Percentiles rank a stretch among this genome's conserved stretches.
Evolutionary conservation across 495 filamentous ascomycete species (phyloP).

Genomic region (Lophiostoma macrostomum): DNA sequence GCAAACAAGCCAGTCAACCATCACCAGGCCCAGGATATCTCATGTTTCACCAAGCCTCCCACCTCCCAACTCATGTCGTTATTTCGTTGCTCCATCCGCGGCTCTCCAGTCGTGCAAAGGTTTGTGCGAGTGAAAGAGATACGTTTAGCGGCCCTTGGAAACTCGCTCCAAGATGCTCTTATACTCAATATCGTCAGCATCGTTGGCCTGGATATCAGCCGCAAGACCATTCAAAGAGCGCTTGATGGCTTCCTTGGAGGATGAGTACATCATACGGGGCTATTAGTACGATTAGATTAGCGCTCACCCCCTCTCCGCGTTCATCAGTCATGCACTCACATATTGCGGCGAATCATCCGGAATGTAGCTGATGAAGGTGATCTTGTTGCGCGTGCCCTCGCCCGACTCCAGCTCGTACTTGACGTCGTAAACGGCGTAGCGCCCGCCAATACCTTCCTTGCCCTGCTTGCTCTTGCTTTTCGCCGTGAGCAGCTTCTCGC

Average conservation of each 20-base stretch:
- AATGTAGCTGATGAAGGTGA: conserved; percentile 92
- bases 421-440: conserved; percentile 93
- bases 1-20: not conserved
- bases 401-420: conserved; percentile 73
- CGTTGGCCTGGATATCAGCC: conserved; percentile 88
- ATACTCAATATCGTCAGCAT: conserved; percentile 83
- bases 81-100: conserved; percentile 3
- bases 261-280: conserved; percentile 95
- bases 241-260: conserved; percentile 90
- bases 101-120: not conserved
- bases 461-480: conserved; percentile 55
- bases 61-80: not conserved
- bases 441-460: conserved; percentile 65
- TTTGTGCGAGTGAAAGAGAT: no score
- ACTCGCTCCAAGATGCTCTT: conserved; percentile 72
- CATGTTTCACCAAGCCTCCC: no score
- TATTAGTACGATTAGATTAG: conserved; percentile 42
- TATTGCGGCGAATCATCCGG: conserved; percentile 77
- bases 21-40: not conserved
- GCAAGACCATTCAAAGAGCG: conserved; percentile 76
- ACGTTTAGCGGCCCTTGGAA: conserved; percentile 63
- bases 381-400: conserved; percentile 87
- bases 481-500: conserved; percentile 70
- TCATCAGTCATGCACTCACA: conserved; percentile 58
- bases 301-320: no score